Percentiles rank a stretch among this genome's conserved stretches.
phyloP scores from a whole-genome alignment of 129 eudicot species.

The Glebionis coronaria region DNA sequence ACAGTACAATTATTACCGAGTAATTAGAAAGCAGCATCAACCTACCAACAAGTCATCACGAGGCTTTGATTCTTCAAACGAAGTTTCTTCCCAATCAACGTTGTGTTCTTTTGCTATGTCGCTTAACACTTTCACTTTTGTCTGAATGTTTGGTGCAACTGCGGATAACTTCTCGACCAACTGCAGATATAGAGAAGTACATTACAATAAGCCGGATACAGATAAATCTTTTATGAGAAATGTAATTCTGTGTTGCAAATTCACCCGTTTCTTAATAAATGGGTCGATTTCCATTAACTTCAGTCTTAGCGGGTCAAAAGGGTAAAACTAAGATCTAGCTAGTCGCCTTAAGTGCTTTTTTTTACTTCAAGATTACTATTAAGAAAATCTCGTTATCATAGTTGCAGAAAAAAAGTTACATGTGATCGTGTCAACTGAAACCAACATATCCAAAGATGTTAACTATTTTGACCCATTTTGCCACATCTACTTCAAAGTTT shows the following conservation, averaged over 20 bases:
- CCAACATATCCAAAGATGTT: no score
- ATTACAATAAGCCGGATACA: slow-evolving; percentile 9
- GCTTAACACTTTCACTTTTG: slow-evolving; percentile 59
- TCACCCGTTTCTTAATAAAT: no score
- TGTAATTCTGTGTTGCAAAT: no score
- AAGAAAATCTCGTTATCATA: no score
- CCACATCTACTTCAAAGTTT: not conserved
- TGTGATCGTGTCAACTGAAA: not conserved
- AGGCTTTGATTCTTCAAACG: slow-evolving; percentile 53
- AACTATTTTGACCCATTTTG: not conserved
- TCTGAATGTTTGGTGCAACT: slow-evolving; percentile 71
- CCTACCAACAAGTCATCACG: slow-evolving; percentile 65
- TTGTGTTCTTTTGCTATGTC: slow-evolving; percentile 80
- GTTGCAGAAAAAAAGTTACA: not conserved
- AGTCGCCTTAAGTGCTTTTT: no score
- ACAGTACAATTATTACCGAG: slow-evolving; percentile 9
- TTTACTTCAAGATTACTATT: no score
- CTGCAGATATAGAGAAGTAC: slow-evolving; percentile 42
- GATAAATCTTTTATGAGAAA: not conserved
- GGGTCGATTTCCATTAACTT: not conserved
- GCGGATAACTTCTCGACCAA: slow-evolving; percentile 91
- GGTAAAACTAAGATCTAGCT: not conserved
- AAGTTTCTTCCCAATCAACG: slow-evolving; percentile 70
- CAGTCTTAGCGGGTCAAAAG: not conserved
- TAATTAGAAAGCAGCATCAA: slow-evolving; percentile 18